Evolutionary conservation across 257 asterid species (phyloP), one percentile per base, ranked within the genome.

Genomic region (Galeopsis tetrahit): DNA sequence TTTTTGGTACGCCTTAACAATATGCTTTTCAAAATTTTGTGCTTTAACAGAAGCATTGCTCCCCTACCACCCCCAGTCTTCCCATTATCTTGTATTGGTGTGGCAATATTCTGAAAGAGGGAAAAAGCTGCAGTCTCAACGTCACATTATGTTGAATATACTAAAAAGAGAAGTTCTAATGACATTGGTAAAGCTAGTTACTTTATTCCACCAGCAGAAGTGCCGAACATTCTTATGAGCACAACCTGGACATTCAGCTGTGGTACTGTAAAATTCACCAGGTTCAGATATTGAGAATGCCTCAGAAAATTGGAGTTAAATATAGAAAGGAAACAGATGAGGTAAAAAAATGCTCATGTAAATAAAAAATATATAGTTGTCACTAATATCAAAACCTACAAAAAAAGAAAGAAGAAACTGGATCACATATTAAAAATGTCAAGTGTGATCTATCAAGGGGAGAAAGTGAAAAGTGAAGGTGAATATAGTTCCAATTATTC

Each of bases 141-240:
- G 68, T 79, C 75, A 70, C 42, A 49, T 51, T 43, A 59, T 14
- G 52, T 11, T 39, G 40, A 11, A 61, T 52, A 69, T 46, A 39
- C 46, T 49, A 49, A 66, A 33, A 58, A n/a, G 15, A 71, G 13
- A 72, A 44, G n/a, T 61, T 33, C 39, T 46, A 21, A 31, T 46
- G n/a, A 21, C 48, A 75, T 34, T 56, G 17, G 64, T 64, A 67
- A 33, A 48, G 65, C 68, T 69, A 81, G 96, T 84, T 73, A 93
- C 98, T 84, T 74, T 89, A 78, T 89, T 91, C 98, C 98, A 94
- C 98, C 98, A 94, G 84, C 98, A 94, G 70, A 94, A 94, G 80
- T 94, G 97, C 11, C 98, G 82, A 48, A 89, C 90, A 77, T 85
- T 73, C 81, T 79, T 88, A 83, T 94, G 98, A 57, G 84, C 83